Conservation (phyloP, 1,284 basidiomycete genomes). For the Exobasidium cylindrosporum region DNA sequence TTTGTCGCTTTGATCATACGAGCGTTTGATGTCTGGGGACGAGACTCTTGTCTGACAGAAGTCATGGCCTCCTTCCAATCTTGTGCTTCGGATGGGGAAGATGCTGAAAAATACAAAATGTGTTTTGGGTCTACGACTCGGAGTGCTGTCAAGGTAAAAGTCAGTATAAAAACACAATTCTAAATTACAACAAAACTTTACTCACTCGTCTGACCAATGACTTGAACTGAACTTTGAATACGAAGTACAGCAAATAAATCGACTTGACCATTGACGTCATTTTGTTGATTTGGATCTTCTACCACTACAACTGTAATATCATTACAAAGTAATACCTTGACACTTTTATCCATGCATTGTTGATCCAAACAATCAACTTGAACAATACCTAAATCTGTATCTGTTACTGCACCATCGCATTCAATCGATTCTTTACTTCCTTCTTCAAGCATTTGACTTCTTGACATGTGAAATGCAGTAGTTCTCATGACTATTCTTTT, state of each 20-base stretch:
- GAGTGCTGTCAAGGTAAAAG: neutral
- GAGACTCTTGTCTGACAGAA: neutral
- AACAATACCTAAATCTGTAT: constrained; percentile 55
- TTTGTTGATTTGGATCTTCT: neutral
- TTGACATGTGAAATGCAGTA: constrained; percentile 61
- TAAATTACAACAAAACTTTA: neutral
- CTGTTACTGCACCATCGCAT: neutral
- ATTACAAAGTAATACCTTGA: constrained; percentile 71
- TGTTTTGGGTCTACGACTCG: neutral
- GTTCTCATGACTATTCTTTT: constrained; percentile 86
- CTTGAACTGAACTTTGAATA: neutral
- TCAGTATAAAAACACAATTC: neutral
- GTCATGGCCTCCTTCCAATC: neutral
- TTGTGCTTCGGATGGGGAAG: neutral
- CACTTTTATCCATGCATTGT: constrained; percentile 26
- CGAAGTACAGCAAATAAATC: neutral
- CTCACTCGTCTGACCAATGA: neutral
- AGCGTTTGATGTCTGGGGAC: too few relatives aligned
- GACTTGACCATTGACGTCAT: neutral
- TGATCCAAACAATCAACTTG: constrained; percentile 82
- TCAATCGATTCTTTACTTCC: constrained; percentile 57
- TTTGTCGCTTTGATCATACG: too few relatives aligned
- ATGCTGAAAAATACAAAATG: neutral
- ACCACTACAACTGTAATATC: constrained; percentile 83
- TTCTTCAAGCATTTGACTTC: neutral